A percentile compares a stretch with the other conserved stretches of the same genome.
These are phyloP conservation scores for Trichocladium antarcticum DNA, from an alignment of 495 filamentous ascomycete species.

Conservation along the genomic window DNA sequence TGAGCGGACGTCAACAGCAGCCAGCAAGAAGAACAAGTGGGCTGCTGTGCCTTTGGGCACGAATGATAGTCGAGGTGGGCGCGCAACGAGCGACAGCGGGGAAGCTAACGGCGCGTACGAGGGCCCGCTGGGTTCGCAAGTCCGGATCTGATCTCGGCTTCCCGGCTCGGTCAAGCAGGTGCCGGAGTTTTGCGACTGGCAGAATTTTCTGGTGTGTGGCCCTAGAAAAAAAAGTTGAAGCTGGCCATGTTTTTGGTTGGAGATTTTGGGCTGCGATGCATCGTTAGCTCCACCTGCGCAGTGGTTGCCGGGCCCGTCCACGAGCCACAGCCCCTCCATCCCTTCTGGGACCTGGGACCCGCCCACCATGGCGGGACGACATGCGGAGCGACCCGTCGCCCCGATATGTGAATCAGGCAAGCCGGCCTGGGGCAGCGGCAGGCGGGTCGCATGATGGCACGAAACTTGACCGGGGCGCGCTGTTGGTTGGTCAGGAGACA, in stretches of 20 bases:
- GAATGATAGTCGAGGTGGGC: conserved; percentile 19
- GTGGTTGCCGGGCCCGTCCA: conserved; percentile 9
- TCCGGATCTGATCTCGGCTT: neutral
- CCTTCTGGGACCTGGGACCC: neutral
- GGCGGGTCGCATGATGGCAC: conserved; percentile 10
- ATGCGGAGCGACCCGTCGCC: conserved; percentile 18
- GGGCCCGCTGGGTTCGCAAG: neutral
- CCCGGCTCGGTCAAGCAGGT: neutral
- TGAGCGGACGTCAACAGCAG: neutral
- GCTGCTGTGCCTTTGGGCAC: conserved; percentile 21
- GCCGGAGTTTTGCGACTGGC: conserved; percentile 1
- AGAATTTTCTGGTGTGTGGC: conserved; percentile 7
- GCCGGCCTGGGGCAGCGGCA: conserved; percentile 1
- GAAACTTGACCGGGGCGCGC: conserved; percentile 26
- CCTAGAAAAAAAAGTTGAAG: conserved; percentile 8
- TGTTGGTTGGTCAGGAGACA: conserved; percentile 22
- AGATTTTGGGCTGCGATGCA: conserved; percentile 21
- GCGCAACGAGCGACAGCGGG: conserved; percentile 14
- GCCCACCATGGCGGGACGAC: conserved; percentile 6
- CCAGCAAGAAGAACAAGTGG: too few species aligned
- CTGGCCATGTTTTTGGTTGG: conserved; percentile 18
- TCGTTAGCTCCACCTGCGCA: conserved; percentile 7
- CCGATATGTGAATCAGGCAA: conserved; percentile 16
- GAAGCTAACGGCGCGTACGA: conserved; percentile 6
- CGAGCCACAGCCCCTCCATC: conserved; percentile 9